Base-by-base conservation (phyloP, 2,329 filamentous ascomycete genomes). In the Immersiporthe knoxdaviesiana region DNA sequence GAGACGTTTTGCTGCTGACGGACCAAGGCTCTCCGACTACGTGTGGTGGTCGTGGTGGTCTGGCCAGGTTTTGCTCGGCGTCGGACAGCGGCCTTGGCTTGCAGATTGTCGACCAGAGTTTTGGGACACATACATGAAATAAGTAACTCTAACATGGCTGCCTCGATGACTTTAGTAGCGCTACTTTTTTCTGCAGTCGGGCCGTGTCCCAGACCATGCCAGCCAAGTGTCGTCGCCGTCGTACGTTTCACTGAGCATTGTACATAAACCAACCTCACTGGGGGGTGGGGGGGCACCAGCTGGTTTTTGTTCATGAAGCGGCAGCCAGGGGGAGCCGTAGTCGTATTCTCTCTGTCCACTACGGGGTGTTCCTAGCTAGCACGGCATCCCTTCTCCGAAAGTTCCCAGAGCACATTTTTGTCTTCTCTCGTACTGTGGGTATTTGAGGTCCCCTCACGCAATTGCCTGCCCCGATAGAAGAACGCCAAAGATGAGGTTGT, bases 401-500 rank as follows among this genome's bases (percentile, higher is more conserved):
- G 8, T 10, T 47, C 62, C 14, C 39, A 47, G 39, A 63, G 61
- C 63, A 64, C 68, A 70, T 4, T 69, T 69, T 67, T 37, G 47
- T 65, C 21, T 58, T 44, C 58, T 44, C 58, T 59, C 32, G 35
- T 63, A 27, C 44, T 30, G 61, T 70, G 61, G 30, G 30, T 70
- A 60, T 56, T 67, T 70, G 68, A 50, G 54, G 47, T 61, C 58
- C 65, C 64, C 65, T 71, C 65, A 68, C 68, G 59, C 66, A 63
- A 44, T 27, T 63, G 61, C 70, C 68, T 68, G 52, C 63, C n/a
- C 65, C 66, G 63, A 68, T 68, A 72, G 70, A 70, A 71, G 68
- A 72, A 72, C 68, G 70, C 70, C 70, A 65, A 71, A 68, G 65
- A 66, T 60, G 39, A 60, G 65, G 69, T 59, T 69, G 67, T 63